phyloP scores from a whole-genome alignment of 345 rosid species.

The Lepidium sativum region DNA sequence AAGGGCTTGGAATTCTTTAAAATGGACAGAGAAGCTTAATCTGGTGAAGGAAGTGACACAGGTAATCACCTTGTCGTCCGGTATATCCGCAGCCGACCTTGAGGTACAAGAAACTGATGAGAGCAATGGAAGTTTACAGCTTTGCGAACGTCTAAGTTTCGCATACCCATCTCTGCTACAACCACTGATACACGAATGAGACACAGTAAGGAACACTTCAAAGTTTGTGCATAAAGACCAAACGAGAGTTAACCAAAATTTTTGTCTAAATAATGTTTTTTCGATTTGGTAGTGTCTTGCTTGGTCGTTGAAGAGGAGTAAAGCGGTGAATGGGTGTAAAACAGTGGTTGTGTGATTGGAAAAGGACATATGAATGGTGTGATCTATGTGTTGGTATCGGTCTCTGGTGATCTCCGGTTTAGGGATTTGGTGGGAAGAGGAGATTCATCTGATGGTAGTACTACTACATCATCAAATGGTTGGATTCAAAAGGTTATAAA shows the following conservation, averaged over 20 bases:
- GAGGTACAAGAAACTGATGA: slow-evolving; percentile 36
- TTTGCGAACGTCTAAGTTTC: slow-evolving; percentile 54
- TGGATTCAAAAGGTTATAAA: slow-evolving; percentile 30
- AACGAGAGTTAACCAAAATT: background rate
- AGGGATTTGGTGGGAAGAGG: slow-evolving; percentile 59
- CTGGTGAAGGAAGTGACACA: slow-evolving; percentile 39
- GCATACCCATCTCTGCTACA: slow-evolving; percentile 67
- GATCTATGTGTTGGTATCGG: slow-evolving; percentile 61
- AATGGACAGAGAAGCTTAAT: slow-evolving; percentile 46
- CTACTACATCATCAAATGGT: slow-evolving; percentile 9
- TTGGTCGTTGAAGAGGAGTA: slow-evolving; percentile 89
- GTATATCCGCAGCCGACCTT: slow-evolving; percentile 28
- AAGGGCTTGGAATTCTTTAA: slow-evolving; percentile 73
- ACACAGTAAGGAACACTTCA: slow-evolving; percentile 42
- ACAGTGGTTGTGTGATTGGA: slow-evolving; percentile 73
- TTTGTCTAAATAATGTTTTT: background rate
- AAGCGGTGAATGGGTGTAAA: slow-evolving; percentile 68
- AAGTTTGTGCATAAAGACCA: background rate
- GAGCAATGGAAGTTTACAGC: slow-evolving; percentile 38
- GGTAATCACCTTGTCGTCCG: slow-evolving; percentile 52
- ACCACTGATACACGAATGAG: slow-evolving; percentile 80
- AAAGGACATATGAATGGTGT: slow-evolving; percentile 89
- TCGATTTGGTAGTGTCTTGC: slow-evolving; percentile 54
- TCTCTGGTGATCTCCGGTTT: slow-evolving; percentile 63
- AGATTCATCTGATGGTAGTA: slow-evolving; percentile 19